Evolutionary conservation across 805 yeast species (phyloP).

Genomic region (Candida piceae): DNA sequence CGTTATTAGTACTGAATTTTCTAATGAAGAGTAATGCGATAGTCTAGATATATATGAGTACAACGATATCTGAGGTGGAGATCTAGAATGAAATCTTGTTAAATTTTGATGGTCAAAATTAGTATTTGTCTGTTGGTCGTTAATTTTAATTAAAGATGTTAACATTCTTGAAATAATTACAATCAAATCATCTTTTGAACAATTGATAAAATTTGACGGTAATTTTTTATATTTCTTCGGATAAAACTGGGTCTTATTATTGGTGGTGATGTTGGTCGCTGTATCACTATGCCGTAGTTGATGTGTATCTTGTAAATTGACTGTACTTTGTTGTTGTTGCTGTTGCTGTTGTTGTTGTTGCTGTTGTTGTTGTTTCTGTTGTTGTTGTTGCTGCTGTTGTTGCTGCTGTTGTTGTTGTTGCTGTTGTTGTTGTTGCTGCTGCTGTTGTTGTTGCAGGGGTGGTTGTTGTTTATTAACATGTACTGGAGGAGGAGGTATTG

Average conservation of each 20-base stretch:
- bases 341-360: background rate
- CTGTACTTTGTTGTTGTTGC: background rate
- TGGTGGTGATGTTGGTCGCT: too few relatives aligned
- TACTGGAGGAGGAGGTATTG: constrained; percentile 13
- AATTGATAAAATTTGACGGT: constrained; percentile 54
- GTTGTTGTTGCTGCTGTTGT: background rate
- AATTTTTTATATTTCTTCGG: constrained; percentile 23
- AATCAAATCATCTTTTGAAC: constrained; percentile 67
- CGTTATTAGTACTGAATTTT: constrained; percentile 74
- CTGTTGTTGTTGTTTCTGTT: constrained; percentile 1
- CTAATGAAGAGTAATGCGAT: constrained; percentile 78
- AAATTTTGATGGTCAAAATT: constrained; percentile 36
- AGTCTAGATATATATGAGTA: constrained; percentile 71
- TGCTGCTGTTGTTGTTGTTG: background rate
- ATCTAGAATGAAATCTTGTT: constrained; percentile 89
- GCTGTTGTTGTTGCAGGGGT: background rate
- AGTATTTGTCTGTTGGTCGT: constrained; percentile 45
- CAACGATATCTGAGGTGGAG: constrained; percentile 85
- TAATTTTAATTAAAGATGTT: constrained; percentile 63
- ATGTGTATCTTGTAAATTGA: too few relatives aligned
- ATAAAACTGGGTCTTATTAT: too few relatives aligned
- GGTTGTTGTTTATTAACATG: background rate
- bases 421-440: background rate
- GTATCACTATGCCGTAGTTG: too few relatives aligned
- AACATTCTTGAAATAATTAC: constrained; percentile 75